Percentiles rank a stretch among this genome's conserved stretches.
Conservation (phyloP, 441 rosid species). For the Pelargonium citronellum region DNA sequence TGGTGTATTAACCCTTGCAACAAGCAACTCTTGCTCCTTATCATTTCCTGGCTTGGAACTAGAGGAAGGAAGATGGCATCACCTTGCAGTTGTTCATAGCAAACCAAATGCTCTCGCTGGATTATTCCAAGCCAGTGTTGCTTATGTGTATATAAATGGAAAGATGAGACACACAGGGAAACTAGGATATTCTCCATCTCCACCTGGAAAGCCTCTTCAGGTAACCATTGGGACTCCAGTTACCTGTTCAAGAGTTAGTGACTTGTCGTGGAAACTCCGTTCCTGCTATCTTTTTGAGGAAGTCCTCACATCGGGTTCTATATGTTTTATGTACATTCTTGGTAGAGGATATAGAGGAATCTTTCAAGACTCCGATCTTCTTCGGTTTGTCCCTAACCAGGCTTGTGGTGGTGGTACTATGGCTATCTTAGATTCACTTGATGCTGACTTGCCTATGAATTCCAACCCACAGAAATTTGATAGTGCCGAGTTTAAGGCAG, state of each 20-base stretch:
- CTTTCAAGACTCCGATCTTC: slow-evolving; percentile 91
- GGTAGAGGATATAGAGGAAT: slow-evolving; percentile 99
- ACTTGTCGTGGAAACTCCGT: slow-evolving; percentile 88
- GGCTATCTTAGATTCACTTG: slow-evolving; percentile 96
- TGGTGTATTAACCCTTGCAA: slow-evolving; percentile 93
- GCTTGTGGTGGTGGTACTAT: slow-evolving; percentile 99
- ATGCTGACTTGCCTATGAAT: slow-evolving; percentile 65
- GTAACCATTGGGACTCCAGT: slow-evolving; percentile 89
- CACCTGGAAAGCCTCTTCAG: slow-evolving; percentile 91
- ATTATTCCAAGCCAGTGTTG: slow-evolving; percentile 92
- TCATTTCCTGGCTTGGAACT: slow-evolving; percentile 94
- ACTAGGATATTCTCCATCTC: slow-evolving; percentile 98
- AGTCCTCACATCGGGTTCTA: slow-evolving; percentile 94
- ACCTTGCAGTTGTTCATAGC: slow-evolving; percentile 99
- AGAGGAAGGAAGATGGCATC: slow-evolving; percentile 99
- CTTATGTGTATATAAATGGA: slow-evolving; percentile 94
- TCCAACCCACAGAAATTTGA: slow-evolving; percentile 64
- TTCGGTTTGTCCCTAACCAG: slow-evolving; percentile 96
- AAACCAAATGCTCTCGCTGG: slow-evolving; percentile 99
- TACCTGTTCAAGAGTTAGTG: slow-evolving; percentile 73
- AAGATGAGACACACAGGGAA: slow-evolving; percentile 96
- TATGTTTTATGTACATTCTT: slow-evolving; percentile 97
- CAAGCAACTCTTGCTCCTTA: slow-evolving; percentile 83
- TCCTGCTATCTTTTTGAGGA: slow-evolving; percentile 99
- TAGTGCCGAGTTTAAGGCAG: slow-evolving; percentile 69